Percentiles rank a stretch among this genome's conserved stretches.
phyloP scores from a whole-genome alignment of 2,329 filamentous ascomycete species.

The Epichloe glyceriae region DNA sequence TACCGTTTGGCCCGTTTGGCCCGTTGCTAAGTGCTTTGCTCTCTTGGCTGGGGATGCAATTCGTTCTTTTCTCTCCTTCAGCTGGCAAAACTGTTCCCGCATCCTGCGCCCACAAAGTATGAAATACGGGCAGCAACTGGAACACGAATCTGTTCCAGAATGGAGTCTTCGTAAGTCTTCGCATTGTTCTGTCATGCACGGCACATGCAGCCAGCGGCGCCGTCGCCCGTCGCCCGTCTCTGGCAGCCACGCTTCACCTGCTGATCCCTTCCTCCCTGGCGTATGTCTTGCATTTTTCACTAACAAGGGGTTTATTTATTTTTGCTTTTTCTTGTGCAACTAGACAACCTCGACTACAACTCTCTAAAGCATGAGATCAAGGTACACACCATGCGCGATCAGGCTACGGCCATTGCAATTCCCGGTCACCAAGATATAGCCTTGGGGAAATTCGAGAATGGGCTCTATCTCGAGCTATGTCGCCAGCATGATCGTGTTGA shows the following conservation, averaged over 20 bases:
- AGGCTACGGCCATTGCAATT: slow-evolving; percentile 58
- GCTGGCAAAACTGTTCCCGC: not conserved
- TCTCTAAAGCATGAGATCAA: slow-evolving; percentile 78
- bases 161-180: slow-evolving; percentile 57
- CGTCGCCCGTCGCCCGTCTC: not conserved
- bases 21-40: no score
- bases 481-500: slow-evolving; percentile 66
- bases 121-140: slow-evolving; percentile 42
- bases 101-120: slow-evolving; percentile 12
- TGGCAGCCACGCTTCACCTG: not conserved
- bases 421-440: slow-evolving; percentile 53
- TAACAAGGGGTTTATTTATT: not conserved
- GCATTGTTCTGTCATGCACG: not conserved
- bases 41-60: not conserved
- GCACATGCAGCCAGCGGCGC: not conserved
- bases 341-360: slow-evolving; percentile 83
- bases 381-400: slow-evolving; percentile 58
- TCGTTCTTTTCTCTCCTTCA: not conserved
- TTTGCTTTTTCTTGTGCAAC: not conserved
- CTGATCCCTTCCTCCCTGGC: not conserved
- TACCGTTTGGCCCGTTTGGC: no score
- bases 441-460: slow-evolving; percentile 52
- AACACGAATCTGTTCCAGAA: slow-evolving; percentile 65
- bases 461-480: slow-evolving; percentile 58
- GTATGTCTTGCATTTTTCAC: not conserved